A percentile compares a stretch with the other conserved stretches of the same genome.
Conservation (phyloP, 306 rosid genomes). For the Gynostemma pentaphyllum region DNA sequence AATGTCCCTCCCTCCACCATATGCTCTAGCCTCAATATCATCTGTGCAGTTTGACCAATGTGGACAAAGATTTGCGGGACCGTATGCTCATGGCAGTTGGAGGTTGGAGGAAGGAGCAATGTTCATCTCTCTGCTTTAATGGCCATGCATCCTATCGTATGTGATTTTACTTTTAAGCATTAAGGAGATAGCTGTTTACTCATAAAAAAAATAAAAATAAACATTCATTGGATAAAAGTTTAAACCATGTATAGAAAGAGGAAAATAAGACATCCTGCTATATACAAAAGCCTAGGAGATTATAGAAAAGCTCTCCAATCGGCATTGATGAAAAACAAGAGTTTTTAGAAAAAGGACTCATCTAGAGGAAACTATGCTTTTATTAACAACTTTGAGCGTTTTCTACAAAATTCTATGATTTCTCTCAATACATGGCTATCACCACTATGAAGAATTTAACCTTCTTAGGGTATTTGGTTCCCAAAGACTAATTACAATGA, state of each 20-base stretch:
- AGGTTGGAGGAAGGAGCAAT: constrained; percentile 98
- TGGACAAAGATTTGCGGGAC: constrained; percentile 98
- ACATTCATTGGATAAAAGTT: not conserved
- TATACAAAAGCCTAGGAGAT: too few species aligned
- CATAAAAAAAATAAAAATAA: too few species aligned
- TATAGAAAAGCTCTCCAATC: too few species aligned
- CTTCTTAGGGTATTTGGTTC: too few species aligned
- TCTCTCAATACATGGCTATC: too few species aligned
- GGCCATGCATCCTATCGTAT: constrained; percentile 44
- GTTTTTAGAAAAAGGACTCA: not conserved
- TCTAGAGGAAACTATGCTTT: not conserved
- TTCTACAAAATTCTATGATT: too few species aligned
- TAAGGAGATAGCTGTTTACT: not conserved
- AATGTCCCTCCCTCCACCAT: constrained; percentile 91
- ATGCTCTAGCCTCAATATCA: constrained; percentile 86
- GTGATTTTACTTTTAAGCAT: constrained; percentile 11
- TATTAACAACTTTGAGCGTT: too few species aligned
- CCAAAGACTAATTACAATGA: too few species aligned
- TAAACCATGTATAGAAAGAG: not conserved
- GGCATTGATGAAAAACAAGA: not conserved
- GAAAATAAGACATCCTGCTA: too few species aligned
- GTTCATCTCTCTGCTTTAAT: constrained; percentile 78
- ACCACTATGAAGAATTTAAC: too few species aligned
- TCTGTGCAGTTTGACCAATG: constrained; percentile 75
- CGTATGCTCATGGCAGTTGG: constrained; percentile 92